Evolutionary conservation across 148 eudicot genomes (phyloP), one percentile per base, ranked within the genome.

Genomic region (Bassia scoparia): DNA sequence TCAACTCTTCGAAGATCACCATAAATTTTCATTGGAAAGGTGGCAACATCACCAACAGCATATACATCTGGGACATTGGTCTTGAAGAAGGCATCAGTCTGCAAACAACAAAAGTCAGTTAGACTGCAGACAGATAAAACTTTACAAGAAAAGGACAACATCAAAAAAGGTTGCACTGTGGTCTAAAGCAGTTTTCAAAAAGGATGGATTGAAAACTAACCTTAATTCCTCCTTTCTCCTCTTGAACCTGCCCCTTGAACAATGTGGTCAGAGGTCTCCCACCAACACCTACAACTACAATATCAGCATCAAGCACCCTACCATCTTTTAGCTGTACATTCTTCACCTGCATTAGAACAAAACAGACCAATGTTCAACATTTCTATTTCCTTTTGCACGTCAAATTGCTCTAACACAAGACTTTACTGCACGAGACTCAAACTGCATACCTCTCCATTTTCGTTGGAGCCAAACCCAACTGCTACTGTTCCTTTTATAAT

Each of bases 161-260:
- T 7, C 11, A 35, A 34, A 23, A n/a, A 59, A 78, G 18, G 41
- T 48, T 29, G 24, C 41, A 34, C 30, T 17, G 52, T 33, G 13
- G 23, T 37, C 73, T 52, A 0, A 48, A 3, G 26, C 56, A 52
- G 21, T 7, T 7, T 1, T 52, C 56, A 52, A 21, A 3, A 15
- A 52, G 1, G 24, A 52, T 52, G n/a, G 26, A 3, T 4, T 21
- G 24, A 27, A 64, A 53, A 70, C 60, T 24, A 56, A 96, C 99
- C 99, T 96, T 88, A 43, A 96, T 90, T 79, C 99, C 99, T 74
- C 99, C 97, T 77, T 96, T 96, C 66, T 96, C 99, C 75, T 96
- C 99, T 81, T 81, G 95, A 79, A 92, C 81, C 78, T 96, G 99
- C 18, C 99, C 99, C 76, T 96, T 96, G 77, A 96, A 90, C 61